These are phyloP conservation scores for Oehlia diaphana DNA, from an alignment of 192 early-diverging fungal genomes.

Conservation along the genomic window DNA sequence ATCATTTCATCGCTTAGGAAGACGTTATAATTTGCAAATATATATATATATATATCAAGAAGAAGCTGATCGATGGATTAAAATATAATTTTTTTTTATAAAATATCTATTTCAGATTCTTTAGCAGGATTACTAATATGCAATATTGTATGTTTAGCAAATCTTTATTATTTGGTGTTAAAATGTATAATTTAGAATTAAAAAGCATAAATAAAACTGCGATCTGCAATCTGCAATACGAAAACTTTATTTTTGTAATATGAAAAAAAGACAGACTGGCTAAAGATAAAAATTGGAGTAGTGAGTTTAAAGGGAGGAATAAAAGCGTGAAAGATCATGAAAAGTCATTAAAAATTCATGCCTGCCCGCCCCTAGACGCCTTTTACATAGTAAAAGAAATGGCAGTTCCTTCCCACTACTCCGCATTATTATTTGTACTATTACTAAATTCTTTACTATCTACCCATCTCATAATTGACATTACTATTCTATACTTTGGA, in stretches of 20 bases:
- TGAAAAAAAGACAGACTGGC: background rate
- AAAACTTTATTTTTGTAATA: background rate
- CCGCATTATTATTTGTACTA: too few species aligned
- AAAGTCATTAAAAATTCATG: constrained; percentile 4
- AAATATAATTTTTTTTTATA: background rate
- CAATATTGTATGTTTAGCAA: background rate
- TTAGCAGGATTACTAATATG: background rate
- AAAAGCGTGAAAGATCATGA: background rate
- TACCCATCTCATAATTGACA: too few species aligned
- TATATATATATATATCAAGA: too few species aligned
- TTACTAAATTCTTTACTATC: too few species aligned
- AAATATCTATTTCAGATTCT: background rate
- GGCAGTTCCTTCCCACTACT: constrained; percentile 8
- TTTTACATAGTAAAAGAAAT: constrained; percentile 13
- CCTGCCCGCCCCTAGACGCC: background rate
- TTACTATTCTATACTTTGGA: too few species aligned
- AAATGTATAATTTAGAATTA: constrained; percentile 2
- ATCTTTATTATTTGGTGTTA: too few species aligned
- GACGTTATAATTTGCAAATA: background rate
- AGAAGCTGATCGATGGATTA: background rate
- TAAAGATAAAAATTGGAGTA: background rate
- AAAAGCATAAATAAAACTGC: constrained; percentile 13
- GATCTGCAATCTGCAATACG: background rate
- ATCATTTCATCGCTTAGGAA: background rate
- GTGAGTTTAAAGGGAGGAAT: background rate